phyloP scores from a whole-genome alignment of 768 basidiomycete genomes.

The Auricularia sp. region DNA sequence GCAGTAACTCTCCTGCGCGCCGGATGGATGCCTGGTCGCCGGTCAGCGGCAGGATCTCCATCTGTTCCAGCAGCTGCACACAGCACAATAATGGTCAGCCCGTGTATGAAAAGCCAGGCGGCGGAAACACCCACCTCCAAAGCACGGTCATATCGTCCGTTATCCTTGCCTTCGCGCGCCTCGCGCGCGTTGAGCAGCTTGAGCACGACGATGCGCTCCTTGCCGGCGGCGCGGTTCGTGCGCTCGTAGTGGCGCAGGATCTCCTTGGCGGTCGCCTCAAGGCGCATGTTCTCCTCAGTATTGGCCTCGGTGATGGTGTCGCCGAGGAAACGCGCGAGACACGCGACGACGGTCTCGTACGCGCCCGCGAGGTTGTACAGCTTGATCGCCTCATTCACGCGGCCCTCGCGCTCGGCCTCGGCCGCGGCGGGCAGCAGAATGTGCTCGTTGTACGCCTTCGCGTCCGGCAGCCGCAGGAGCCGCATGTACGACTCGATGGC shows the following conservation, averaged over 20 bases:
- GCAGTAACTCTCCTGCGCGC: slow-evolving; percentile 80
- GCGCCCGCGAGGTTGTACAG: slow-evolving; percentile 92
- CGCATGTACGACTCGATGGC: slow-evolving; percentile 75
- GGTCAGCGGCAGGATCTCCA: slow-evolving; percentile 76
- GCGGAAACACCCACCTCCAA: slow-evolving; percentile 53
- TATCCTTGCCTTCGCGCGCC: slow-evolving; percentile 66
- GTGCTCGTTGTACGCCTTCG: slow-evolving; percentile 62
- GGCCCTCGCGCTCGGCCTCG: slow-evolving; percentile 74
- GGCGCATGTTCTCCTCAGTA: slow-evolving; percentile 47
- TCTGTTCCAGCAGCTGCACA: slow-evolving; percentile 72
- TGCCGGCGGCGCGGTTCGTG: slow-evolving; percentile 61
- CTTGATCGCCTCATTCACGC: slow-evolving; percentile 84
- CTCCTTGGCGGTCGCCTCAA: slow-evolving; percentile 68
- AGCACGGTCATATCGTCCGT: slow-evolving; percentile 62
- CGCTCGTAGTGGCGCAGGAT: slow-evolving; percentile 75
- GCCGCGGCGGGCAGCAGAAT: slow-evolving; percentile 79
- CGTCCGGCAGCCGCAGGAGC: slow-evolving; percentile 61
- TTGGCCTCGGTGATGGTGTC: slow-evolving; percentile 55
- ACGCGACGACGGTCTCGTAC: slow-evolving; percentile 76
- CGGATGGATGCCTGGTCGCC: slow-evolving; percentile 81
- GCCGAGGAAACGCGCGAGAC: slow-evolving; percentile 80
- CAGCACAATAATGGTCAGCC: slow-evolving; percentile 21
- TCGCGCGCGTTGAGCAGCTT: slow-evolving; percentile 71
- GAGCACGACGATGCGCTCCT: slow-evolving; percentile 63
- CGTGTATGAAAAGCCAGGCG: background rate